These are phyloP conservation scores for Fimicolochytrium jonesii DNA, from an alignment of 192 early-diverging fungal genomes.

Conservation along the genomic window DNA sequence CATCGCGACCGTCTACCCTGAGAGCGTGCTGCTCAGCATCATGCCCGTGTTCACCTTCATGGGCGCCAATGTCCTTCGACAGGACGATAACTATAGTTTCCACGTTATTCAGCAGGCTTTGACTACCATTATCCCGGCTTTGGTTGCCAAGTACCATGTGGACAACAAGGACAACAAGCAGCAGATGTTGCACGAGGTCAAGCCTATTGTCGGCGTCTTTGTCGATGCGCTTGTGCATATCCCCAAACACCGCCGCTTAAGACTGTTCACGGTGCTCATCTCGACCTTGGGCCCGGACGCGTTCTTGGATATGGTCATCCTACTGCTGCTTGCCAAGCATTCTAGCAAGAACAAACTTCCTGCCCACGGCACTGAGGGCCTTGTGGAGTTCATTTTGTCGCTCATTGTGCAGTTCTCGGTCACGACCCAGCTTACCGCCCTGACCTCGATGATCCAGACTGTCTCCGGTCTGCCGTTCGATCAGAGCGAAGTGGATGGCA, in stretches of 20 bases:
- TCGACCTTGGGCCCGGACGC: constrained; percentile 70
- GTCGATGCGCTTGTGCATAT: constrained; percentile 88
- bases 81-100: constrained; percentile 96
- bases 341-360: constrained; percentile 47
- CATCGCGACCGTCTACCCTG: constrained; percentile 74
- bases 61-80: constrained; percentile 90
- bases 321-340: constrained; percentile 68
- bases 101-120: constrained; percentile 83
- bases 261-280: constrained; percentile 80
- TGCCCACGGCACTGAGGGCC: constrained; percentile 56
- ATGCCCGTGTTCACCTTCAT: constrained; percentile 99
- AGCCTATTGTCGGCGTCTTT: constrained; percentile 83
- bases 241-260: constrained; percentile 83
- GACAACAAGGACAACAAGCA: constrained; percentile 16
- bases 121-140: constrained; percentile 78
- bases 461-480: constrained; percentile 22
- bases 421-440: constrained; percentile 61
- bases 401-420: constrained; percentile 67
- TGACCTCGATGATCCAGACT: constrained; percentile 51
- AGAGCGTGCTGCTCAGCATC: constrained; percentile 82
- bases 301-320: constrained; percentile 69
- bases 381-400: constrained; percentile 70
- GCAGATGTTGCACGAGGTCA: constrained; percentile 46
- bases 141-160: constrained; percentile 50
- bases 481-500: background rate